These are phyloP conservation scores for Rhizoclosmatium sp. DNA, from an alignment of 192 early-diverging fungal genomes.

Conservation along the genomic window DNA sequence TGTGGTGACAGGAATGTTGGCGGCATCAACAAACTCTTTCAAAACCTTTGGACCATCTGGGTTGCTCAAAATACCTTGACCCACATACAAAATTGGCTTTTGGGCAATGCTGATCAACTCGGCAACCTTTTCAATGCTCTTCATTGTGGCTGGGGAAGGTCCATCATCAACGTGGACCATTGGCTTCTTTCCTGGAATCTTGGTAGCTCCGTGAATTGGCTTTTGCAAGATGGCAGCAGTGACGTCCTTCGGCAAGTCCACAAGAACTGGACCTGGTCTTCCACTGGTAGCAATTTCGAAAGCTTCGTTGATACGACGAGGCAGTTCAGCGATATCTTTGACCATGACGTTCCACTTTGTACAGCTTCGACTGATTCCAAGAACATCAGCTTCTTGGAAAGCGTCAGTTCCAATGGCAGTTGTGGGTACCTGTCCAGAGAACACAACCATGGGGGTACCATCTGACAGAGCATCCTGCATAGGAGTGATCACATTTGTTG, in stretches of 20 bases:
- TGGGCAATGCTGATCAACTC: slow-evolving; percentile 87
- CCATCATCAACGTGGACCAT: slow-evolving; percentile 48
- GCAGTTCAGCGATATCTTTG: slow-evolving; percentile 93
- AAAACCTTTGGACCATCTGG: slow-evolving; percentile 84
- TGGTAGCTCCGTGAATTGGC: slow-evolving; percentile 70
- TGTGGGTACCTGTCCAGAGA: slow-evolving; percentile 93
- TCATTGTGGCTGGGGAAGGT: slow-evolving; percentile 58
- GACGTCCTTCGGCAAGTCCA: slow-evolving; percentile 98
- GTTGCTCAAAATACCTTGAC: slow-evolving; percentile 86
- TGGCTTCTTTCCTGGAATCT: slow-evolving; percentile 73
- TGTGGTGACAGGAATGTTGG: slow-evolving; percentile 97
- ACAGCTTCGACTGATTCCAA: slow-evolving; percentile 94
- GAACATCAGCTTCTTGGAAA: slow-evolving; percentile 98
- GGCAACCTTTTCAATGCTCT: slow-evolving; percentile 75
- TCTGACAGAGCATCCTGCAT: slow-evolving; percentile 97
- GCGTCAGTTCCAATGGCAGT: slow-evolving; percentile 92
- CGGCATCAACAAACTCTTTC: slow-evolving; percentile 82
- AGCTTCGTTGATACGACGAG: slow-evolving; percentile 97
- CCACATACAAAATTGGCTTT: slow-evolving; percentile 94
- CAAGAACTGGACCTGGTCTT: slow-evolving; percentile 94
- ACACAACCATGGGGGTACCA: slow-evolving; percentile 95
- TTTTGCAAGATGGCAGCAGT: slow-evolving; percentile 87
- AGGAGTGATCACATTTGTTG: slow-evolving; percentile 96
- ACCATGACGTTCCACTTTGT: slow-evolving; percentile 99
- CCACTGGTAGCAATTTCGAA: slow-evolving; percentile 96